These are phyloP conservation scores for Ettlia oleoabundans DNA, from an alignment of 139 green algal species.

Conservation along the genomic window DNA sequence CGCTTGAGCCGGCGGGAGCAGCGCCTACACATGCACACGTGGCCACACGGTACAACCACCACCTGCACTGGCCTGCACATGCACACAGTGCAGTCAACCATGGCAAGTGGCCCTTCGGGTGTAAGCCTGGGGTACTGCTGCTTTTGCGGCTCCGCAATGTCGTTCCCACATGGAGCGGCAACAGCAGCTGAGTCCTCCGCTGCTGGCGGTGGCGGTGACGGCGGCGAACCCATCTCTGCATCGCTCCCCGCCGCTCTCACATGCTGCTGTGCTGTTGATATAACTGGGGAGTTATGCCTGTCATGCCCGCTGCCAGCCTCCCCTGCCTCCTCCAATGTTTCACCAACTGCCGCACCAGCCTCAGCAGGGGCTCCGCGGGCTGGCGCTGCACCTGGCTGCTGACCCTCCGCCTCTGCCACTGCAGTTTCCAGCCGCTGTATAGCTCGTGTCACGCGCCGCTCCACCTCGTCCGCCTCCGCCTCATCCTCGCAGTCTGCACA, in stretches of 20 bases:
- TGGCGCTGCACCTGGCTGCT: not conserved
- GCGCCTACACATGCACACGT: slow-evolving; percentile 76
- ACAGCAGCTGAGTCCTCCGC: not conserved
- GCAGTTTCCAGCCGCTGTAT: slow-evolving; percentile 24
- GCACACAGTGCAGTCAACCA: slow-evolving; percentile 67
- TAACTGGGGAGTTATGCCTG: not conserved
- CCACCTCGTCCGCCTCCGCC: slow-evolving; percentile 35
- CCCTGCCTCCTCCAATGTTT: not conserved
- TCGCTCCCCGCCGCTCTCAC: not conserved
- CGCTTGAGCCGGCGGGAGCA: slow-evolving; percentile 69
- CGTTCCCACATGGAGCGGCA: no score
- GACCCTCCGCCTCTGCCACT: not conserved
- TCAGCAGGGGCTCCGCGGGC: not conserved
- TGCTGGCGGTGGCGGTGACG: not conserved
- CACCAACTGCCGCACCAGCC: not conserved
- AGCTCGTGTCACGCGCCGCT: slow-evolving; percentile 34
- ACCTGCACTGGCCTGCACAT: slow-evolving; percentile 69
- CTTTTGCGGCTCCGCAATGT: not conserved
- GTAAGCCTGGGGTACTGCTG: not conserved
- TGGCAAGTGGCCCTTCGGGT: slow-evolving; percentile 9
- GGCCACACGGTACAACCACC: slow-evolving; percentile 82
- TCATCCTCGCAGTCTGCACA: slow-evolving; percentile 26
- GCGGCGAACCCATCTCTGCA: not conserved
- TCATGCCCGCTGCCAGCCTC: not conserved
- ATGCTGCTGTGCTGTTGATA: not conserved